Evolutionary conservation across 1,284 basidiomycete genomes (phyloP).

Genomic region (Sanghuangporus baumii): DNA sequence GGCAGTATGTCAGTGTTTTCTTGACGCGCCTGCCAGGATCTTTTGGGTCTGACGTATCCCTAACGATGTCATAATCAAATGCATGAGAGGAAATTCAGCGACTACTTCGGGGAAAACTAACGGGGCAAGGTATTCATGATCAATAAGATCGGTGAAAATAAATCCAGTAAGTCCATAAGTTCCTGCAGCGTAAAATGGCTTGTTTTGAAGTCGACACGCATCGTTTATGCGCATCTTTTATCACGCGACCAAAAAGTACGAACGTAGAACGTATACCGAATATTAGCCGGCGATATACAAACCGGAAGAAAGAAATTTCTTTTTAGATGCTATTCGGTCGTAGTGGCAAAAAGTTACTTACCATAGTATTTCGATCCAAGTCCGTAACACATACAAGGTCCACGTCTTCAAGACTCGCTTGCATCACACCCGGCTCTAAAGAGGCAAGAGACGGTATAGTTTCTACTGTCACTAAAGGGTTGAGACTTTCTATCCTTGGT

Average conservation of each 20-base stretch:
- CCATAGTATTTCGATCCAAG: conserved; percentile 46
- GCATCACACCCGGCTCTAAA: conserved; percentile 46
- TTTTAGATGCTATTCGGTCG: not conserved
- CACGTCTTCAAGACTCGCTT: conserved; percentile 54
- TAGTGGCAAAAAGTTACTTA: not conserved
- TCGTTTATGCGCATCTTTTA: conserved; percentile 74
- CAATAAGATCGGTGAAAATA: conserved; percentile 88
- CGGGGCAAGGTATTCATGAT: conserved; percentile 82
- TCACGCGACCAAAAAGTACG: not conserved
- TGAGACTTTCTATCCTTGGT: conserved; percentile 80
- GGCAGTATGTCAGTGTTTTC: conserved; percentile 57
- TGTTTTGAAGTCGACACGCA: conserved; percentile 62
- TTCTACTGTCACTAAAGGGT: conserved; percentile 44
- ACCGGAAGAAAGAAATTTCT: not conserved
- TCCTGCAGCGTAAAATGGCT: conserved; percentile 84
- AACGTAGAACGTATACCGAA: not conserved
- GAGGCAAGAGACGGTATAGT: conserved; percentile 6
- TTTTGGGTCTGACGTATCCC: conserved; percentile 37
- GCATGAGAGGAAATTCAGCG: conserved; percentile 3
- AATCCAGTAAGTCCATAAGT: conserved; percentile 91
- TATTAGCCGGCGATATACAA: not conserved
- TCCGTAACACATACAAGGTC: conserved; percentile 86
- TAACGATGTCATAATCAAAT: conserved; percentile 17
- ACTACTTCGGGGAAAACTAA: conserved; percentile 36
- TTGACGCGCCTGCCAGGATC: conserved; percentile 62